Conservation (phyloP, 345 rosid species). For the Moricandia arvensis region DNA sequence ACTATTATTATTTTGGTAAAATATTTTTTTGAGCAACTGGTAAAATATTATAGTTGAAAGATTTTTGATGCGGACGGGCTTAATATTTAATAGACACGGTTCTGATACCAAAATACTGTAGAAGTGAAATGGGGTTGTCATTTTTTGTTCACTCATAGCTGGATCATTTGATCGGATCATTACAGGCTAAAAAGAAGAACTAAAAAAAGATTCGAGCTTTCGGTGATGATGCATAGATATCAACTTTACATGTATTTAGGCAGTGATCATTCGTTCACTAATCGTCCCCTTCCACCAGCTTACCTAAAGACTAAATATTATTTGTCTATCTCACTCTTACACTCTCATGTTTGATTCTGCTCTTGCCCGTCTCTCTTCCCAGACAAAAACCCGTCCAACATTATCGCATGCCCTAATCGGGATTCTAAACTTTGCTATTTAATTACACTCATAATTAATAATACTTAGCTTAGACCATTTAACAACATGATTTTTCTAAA, state of each 20-base stretch:
- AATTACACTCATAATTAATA: neutral
- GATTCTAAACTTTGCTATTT: neutral
- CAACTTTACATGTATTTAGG: neutral
- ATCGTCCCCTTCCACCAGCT: constrained; percentile 33
- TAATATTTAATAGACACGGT: neutral
- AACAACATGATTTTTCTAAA: neutral
- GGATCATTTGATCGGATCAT: neutral
- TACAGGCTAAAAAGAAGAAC: neutral
- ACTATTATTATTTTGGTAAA: neutral
- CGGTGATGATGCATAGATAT: neutral
- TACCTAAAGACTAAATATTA: constrained; percentile 29
- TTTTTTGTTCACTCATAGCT: neutral
- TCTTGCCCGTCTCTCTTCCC: constrained; percentile 5
- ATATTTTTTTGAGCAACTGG: neutral
- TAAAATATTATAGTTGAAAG: neutral
- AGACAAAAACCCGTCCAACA: neutral
- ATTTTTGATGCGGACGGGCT: neutral
- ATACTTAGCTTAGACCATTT: neutral
- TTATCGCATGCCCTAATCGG: neutral
- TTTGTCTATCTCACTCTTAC: constrained; percentile 13
- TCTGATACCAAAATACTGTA: neutral
- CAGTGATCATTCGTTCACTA: constrained; percentile 8
- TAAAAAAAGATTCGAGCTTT: constrained; percentile 25
- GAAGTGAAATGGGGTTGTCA: neutral
- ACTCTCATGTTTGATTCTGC: constrained; percentile 26